Conservation (phyloP, 179 eudicot genomes). For the Amaranthus tricolor region DNA sequence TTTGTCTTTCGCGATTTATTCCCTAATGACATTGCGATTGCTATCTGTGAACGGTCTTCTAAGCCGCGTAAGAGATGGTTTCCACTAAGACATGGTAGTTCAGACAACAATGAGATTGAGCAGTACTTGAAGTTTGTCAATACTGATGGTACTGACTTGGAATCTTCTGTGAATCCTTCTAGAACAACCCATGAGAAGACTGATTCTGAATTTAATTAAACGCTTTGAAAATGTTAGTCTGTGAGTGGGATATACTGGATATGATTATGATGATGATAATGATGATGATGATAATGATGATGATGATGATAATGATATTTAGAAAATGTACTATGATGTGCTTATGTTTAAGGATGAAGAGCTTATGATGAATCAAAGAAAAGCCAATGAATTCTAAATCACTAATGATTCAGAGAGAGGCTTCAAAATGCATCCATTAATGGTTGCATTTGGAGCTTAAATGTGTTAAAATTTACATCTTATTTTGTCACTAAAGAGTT, state of each 20-base stretch:
- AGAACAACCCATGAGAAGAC: not conserved
- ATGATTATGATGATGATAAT: too few relatives aligned
- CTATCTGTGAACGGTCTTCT: constrained; percentile 62
- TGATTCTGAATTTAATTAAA: too few relatives aligned
- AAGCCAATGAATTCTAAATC: constrained; percentile 26
- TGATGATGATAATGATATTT: not conserved
- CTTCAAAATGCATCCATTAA: constrained; percentile 10
- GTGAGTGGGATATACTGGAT: too few relatives aligned
- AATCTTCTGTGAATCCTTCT: constrained; percentile 22
- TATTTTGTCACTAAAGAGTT: constrained; percentile 4
- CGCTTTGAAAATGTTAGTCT: too few relatives aligned
- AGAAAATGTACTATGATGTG: not conserved
- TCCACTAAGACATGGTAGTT: constrained; percentile 42
- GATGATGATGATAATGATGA: too few relatives aligned
- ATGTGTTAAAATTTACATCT: not conserved
- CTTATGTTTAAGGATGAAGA: not conserved
- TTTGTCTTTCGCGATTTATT: constrained; percentile 63
- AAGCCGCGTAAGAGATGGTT: constrained; percentile 49
- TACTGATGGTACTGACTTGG: constrained; percentile 32
- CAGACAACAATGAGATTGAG: constrained; percentile 46
- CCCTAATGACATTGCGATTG: constrained; percentile 87
- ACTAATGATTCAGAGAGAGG: constrained; percentile 25
- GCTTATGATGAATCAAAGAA: not conserved
- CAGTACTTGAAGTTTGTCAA: constrained; percentile 42
- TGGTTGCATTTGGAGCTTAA: constrained; percentile 3